phyloP scores from a whole-genome alignment of 2,329 filamentous ascomycete species.

The Monosporascus sp. region DNA sequence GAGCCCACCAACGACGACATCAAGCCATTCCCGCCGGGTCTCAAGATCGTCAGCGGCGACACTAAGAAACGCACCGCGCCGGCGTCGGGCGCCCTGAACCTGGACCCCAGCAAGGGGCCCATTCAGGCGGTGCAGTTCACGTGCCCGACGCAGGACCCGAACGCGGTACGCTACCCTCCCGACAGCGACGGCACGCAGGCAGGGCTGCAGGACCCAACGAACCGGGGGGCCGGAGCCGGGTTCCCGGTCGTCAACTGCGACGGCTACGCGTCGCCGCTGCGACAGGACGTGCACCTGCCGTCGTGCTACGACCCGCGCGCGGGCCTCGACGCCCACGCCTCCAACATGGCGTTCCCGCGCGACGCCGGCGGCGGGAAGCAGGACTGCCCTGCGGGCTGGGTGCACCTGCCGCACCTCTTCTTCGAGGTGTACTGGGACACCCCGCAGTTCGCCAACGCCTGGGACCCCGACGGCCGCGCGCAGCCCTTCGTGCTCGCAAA shows the following conservation, averaged over 20 bases:
- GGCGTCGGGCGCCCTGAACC: constrained; percentile 41
- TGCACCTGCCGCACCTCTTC: constrained; percentile 54
- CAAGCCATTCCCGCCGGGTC: constrained; percentile 48
- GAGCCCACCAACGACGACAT: constrained; percentile 13
- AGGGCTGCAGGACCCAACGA: constrained; percentile 50
- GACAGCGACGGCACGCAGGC: constrained; percentile 49
- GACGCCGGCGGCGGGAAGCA: constrained; percentile 39
- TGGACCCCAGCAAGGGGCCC: constrained; percentile 46
- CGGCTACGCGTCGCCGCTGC: constrained; percentile 53
- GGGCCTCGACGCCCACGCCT: constrained; percentile 53
- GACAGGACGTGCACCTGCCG: constrained; percentile 66
- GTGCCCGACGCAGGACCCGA: constrained; percentile 49
- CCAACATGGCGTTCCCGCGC: constrained; percentile 62
- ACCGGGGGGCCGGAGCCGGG: constrained; percentile 53
- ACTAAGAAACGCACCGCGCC: constrained; percentile 35
- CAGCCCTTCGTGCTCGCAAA: constrained; percentile 63
- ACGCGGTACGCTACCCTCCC: constrained; percentile 46
- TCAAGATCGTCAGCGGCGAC: constrained; percentile 42
- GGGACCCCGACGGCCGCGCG: constrained; percentile 45
- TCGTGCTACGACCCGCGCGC: constrained; percentile 66
- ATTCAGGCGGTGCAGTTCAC: constrained; percentile 54
- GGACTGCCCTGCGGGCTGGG: constrained; percentile 50
- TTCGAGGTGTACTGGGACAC: constrained; percentile 59
- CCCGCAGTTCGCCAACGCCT: constrained; percentile 44
- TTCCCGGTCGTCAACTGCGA: constrained; percentile 69